phyloP scores from a whole-genome alignment of 495 filamentous ascomycete species.

The Astrothelium subdiscretum region DNA sequence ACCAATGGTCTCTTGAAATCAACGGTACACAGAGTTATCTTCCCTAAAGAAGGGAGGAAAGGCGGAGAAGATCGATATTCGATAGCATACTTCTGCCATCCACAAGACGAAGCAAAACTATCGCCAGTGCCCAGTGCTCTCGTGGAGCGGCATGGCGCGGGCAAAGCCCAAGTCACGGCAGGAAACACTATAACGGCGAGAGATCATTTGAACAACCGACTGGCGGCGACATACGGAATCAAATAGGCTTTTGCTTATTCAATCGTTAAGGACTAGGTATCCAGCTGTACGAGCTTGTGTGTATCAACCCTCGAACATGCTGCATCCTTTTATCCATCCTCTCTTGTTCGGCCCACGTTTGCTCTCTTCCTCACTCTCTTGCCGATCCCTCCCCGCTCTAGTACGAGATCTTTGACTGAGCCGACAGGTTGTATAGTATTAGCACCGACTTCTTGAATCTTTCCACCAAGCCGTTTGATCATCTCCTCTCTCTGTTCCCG shows the following conservation, averaged over 20 bases:
- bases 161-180: conserved; percentile 28
- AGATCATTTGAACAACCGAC: conserved; percentile 66
- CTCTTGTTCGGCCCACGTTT: background rate
- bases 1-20: conserved; percentile 72
- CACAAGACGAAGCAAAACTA: conserved; percentile 56
- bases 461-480: conserved; percentile 20
- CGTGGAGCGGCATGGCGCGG: conserved; percentile 35
- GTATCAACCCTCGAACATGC: background rate
- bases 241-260: conserved; percentile 13
- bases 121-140: conserved; percentile 60
- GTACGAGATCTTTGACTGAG: conserved; percentile 1
- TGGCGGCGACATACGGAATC: conserved; percentile 64
- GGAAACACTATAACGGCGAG: conserved; percentile 51
- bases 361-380: background rate
- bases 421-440: background rate
- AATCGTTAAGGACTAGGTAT: too few species aligned
- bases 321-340: background rate
- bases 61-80: conserved; percentile 64
- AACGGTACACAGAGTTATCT: conserved; percentile 83
- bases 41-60: conserved; percentile 39
- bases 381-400: background rate
- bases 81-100: conserved; percentile 89
- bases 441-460: background rate
- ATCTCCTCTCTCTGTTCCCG: conserved; percentile 21
- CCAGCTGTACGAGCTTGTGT: background rate